Evolutionary conservation across 768 basidiomycete species (phyloP), one percentile per base, ranked within the genome.

Genomic region (Lepiota venenata): DNA sequence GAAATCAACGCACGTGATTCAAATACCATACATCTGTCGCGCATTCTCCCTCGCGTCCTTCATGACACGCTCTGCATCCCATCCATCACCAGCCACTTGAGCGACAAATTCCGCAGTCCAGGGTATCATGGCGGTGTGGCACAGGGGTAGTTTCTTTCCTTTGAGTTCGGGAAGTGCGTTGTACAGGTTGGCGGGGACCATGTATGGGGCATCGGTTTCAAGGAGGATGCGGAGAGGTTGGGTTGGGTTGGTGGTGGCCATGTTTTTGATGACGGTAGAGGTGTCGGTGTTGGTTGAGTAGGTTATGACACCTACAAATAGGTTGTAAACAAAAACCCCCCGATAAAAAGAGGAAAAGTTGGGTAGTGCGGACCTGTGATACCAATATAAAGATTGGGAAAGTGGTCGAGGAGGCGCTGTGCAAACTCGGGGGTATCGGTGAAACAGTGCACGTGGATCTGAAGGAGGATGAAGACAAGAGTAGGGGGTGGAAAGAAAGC

Each of bases 361-460:
- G 6, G 10, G 42, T 22, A 52, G 50, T 5, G 52, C 47, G 21
- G 40, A 76, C 88, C 89, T 2, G 91, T 93, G 45, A 94, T 81
- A 2, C 92, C 92, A 45, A 93, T 91, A 64, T 80, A 87, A 12
- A 92, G 79, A 64, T 93, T 91, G 0, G 88, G 82, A 65, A 93
- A 94, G 60, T 90, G 80, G 14, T 79, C 81, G 1, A 93, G 73
- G 14, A 95, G 74, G 2, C 85, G 77, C 37, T 73, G 74, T 0
- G 86, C 92, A 59, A 93, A 86, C 16, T 74, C 83, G 0, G 89
- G 89, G 0, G 85, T 74, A 65, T 93, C 91, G 1, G 91, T 93
- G 67, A 89, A 94, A 64, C 92, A 95, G 59, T 94, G 93, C 4
- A 95, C 75, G 61, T 94, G 92, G 25, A 94, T 85, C 85, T 90